A percentile compares a stretch with the other conserved stretches of the same genome.
These are phyloP conservation scores for Radiomyces spectabilis DNA, from an alignment of 192 early-diverging fungal species.

Conservation along the genomic window DNA sequence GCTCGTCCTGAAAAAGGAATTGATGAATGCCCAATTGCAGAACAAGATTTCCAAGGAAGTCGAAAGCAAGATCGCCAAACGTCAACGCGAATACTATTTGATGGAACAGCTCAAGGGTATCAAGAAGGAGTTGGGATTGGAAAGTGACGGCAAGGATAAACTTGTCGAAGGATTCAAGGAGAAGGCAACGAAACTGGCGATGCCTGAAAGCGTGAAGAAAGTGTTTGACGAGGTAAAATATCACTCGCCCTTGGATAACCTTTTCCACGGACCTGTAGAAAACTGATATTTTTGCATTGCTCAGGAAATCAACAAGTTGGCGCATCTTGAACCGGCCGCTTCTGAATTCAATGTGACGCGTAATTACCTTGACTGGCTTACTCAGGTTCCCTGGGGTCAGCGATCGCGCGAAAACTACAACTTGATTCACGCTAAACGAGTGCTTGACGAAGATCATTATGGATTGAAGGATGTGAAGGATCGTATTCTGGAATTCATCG, in stretches of 20 bases:
- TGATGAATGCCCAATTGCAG: slow-evolving; percentile 95
- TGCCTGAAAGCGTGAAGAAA: slow-evolving; percentile 88
- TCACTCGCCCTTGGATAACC: too few relatives aligned
- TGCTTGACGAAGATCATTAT: slow-evolving; percentile 99
- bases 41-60: slow-evolving; percentile 97
- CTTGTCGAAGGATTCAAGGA: slow-evolving; percentile 91
- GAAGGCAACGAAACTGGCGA: slow-evolving; percentile 71
- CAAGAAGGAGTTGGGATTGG: slow-evolving; percentile 97
- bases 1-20: slow-evolving; percentile 92
- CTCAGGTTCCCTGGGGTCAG: slow-evolving; percentile 95
- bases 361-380: slow-evolving; percentile 98
- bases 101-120: slow-evolving; percentile 99
- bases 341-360: slow-evolving; percentile 98
- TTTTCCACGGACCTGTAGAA: too few relatives aligned
- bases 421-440: slow-evolving; percentile 72
- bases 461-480: slow-evolving; percentile 99
- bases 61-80: slow-evolving; percentile 93
- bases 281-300: background rate
- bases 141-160: slow-evolving; percentile 98
- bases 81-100: slow-evolving; percentile 97
- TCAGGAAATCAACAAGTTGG: slow-evolving; percentile 86
- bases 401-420: slow-evolving; percentile 89
- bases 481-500: slow-evolving; percentile 97
- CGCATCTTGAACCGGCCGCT: slow-evolving; percentile 88
- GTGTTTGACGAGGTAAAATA: slow-evolving; percentile 79